Evolutionary conservation across 2,329 filamentous ascomycete species (phyloP).

Genomic region (Phyllosticta capitalensis): DNA sequence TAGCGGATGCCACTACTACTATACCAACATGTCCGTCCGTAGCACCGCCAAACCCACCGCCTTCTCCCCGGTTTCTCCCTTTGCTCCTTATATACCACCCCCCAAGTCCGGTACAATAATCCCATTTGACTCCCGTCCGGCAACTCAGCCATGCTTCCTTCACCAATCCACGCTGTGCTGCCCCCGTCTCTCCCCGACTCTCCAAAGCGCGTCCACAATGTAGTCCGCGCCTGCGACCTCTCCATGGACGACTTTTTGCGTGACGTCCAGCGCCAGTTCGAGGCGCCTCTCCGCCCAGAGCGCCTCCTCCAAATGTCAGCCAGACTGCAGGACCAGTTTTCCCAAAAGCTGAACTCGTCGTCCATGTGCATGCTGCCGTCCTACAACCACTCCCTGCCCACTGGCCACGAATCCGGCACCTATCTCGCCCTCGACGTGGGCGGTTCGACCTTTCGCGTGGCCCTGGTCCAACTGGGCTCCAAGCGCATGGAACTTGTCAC

Average conservation of each 20-base stretch:
- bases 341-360: slow-evolving; percentile 44
- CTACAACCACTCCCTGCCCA: slow-evolving; percentile 52
- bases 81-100: neutral
- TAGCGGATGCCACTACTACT: neutral
- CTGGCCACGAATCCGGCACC: slow-evolving; percentile 49
- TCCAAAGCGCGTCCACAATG: slow-evolving; percentile 23
- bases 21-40: too few species aligned
- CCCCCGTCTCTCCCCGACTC: slow-evolving; percentile 23
- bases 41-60: slow-evolving; percentile 31
- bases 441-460: slow-evolving; percentile 56
- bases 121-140: neutral
- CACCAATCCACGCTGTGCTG: slow-evolving; percentile 27
- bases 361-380: slow-evolving; percentile 57
- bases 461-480: slow-evolving; percentile 47
- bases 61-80: too few species aligned
- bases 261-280: slow-evolving; percentile 35
- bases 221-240: slow-evolving; percentile 31
- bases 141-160: slow-evolving; percentile 31
- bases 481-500: slow-evolving; percentile 45
- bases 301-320: slow-evolving; percentile 36
- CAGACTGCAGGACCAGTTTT: slow-evolving; percentile 42
- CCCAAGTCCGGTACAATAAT: neutral
- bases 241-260: slow-evolving; percentile 40
- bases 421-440: slow-evolving; percentile 55
- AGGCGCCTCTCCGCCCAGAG: slow-evolving; percentile 32